Evolutionary conservation across 345 rosid species (phyloP).

Genomic region (Gossypium thurberi): DNA sequence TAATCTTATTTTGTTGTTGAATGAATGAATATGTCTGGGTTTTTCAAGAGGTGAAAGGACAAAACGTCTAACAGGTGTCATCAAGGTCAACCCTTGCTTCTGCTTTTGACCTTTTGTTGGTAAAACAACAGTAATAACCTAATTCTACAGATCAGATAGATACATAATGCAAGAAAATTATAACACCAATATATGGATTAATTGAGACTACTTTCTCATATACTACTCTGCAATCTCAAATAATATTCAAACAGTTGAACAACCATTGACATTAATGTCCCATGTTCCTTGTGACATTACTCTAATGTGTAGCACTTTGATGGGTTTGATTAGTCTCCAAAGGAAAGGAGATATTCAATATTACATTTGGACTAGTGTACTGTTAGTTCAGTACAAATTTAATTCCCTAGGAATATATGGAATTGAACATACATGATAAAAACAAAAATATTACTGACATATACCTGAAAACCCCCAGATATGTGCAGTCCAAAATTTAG

Average conservation of each 20-base stretch:
- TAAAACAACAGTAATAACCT: constrained; percentile 2
- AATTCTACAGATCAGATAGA: too few relatives aligned
- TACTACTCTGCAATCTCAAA: not conserved
- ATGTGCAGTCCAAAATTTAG: constrained; percentile 14
- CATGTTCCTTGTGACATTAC: not conserved
- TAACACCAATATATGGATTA: not conserved
- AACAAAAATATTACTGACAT: constrained; percentile 3
- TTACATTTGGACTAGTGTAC: not conserved
- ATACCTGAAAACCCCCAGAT: constrained; percentile 7
- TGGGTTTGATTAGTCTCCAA: not conserved
- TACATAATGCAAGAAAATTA: not conserved
- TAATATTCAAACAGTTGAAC: not conserved
- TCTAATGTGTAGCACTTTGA: not conserved
- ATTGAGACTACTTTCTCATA: not conserved
- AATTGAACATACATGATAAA: constrained; percentile 20
- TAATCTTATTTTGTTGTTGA: not conserved
- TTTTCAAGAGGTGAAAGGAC: not conserved
- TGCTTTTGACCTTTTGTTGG: not conserved
- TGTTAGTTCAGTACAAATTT: not conserved
- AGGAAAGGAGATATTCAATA: not conserved
- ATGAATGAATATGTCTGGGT: not conserved
- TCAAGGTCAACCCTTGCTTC: not conserved
- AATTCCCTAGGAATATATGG: not conserved
- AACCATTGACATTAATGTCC: not conserved
- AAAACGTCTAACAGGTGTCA: not conserved